phyloP scores from a whole-genome alignment of 805 yeast genomes.

The Blastobotrys mokoenaii region DNA sequence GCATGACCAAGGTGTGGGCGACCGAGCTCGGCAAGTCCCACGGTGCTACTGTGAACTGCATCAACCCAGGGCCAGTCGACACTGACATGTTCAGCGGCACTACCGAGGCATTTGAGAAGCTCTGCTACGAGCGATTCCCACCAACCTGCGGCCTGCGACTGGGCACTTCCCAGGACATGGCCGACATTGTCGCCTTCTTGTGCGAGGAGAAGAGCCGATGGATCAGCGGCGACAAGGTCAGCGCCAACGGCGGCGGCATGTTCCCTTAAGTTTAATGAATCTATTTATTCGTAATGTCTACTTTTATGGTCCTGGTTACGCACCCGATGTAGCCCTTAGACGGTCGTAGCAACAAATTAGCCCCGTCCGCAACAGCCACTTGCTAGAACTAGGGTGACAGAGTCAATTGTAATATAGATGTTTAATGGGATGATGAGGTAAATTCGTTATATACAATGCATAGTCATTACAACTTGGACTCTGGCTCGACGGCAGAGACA shows the following conservation, averaged over 20 bases:
- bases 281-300: too few species aligned
- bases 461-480: conserved; percentile 1
- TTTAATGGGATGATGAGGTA: too few species aligned
- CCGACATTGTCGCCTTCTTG: conserved; percentile 10
- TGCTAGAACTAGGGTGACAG: too few species aligned
- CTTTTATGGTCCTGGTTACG: too few species aligned
- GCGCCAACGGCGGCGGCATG: conserved; percentile 13
- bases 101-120: neutral
- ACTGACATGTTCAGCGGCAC: conserved; percentile 32
- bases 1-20: conserved; percentile 32
- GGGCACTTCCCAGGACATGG: conserved; percentile 10
- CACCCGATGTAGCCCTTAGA: too few species aligned
- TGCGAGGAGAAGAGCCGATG: conserved; percentile 13
- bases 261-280: neutral
- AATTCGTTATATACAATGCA: neutral
- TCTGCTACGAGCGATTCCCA: neutral
- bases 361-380: too few species aligned
- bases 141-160: conserved; percentile 3
- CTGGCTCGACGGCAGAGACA: conserved; percentile 13
- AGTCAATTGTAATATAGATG: too few species aligned
- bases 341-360: too few species aligned
- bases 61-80: conserved; percentile 41
- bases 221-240: conserved; percentile 14
- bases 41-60: conserved; percentile 40
- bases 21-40: conserved; percentile 41